phyloP scores from a whole-genome alignment of 352 stramenopile species.

The Phytopythium cucurbitacearum region DNA sequence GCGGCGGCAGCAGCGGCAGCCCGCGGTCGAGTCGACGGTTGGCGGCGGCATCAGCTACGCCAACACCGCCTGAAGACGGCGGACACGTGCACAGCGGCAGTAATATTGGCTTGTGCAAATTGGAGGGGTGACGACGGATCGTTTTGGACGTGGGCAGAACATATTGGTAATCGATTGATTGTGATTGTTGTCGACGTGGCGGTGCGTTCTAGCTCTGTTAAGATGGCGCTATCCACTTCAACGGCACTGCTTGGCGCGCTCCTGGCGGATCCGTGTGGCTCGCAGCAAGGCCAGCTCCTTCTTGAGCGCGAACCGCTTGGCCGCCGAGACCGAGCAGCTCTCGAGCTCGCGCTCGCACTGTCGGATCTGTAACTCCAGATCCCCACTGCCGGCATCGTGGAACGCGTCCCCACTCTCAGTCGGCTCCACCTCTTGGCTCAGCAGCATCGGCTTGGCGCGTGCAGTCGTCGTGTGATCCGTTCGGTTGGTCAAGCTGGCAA shows the following conservation, averaged over 20 bases:
- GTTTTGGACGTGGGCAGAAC: too few species aligned
- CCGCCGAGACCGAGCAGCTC: conserved; percentile 44
- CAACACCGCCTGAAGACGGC: conserved; percentile 5
- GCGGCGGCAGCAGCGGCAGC: conserved; percentile 29
- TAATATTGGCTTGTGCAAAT: too few species aligned
- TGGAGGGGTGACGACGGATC: too few species aligned
- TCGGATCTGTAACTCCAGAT: conserved; percentile 40
- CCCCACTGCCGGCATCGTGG: neutral
- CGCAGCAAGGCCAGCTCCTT: conserved; percentile 74
- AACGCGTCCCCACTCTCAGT: neutral
- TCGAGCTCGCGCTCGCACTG: conserved; percentile 64
- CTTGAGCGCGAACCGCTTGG: conserved; percentile 79
- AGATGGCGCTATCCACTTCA: too few species aligned
- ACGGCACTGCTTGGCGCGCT: conserved; percentile 12
- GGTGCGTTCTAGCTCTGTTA: too few species aligned
- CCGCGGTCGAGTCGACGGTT: neutral
- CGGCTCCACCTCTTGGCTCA: too few species aligned
- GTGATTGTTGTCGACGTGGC: too few species aligned
- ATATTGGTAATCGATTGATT: too few species aligned
- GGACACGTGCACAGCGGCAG: too few species aligned
- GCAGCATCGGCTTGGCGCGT: too few species aligned
- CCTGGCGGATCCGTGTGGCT: conserved; percentile 57
- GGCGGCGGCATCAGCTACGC: conserved; percentile 2
- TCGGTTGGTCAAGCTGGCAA: too few species aligned
- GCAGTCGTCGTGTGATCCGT: too few species aligned